phyloP scores from a whole-genome alignment of 169 alveolate genomes.

The Eimeria praecox region DNA sequence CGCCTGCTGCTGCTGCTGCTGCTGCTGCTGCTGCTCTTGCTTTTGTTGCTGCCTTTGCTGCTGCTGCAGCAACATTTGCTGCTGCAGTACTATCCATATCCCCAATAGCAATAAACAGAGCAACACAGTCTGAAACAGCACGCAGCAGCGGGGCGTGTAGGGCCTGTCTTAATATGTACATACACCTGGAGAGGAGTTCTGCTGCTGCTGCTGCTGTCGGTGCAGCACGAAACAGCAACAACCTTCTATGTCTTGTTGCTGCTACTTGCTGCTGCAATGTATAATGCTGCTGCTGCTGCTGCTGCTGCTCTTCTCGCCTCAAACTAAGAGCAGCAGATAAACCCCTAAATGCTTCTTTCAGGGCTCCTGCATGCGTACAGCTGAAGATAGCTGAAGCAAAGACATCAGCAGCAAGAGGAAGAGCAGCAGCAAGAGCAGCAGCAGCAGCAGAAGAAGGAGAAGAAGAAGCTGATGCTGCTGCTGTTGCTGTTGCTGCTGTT shows the following conservation, averaged over 20 bases:
- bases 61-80: conserved; percentile 45
- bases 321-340: conserved; percentile 28
- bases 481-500: neutral
- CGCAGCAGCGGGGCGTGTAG: conserved; percentile 54
- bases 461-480: conserved; percentile 7
- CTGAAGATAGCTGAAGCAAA: conserved; percentile 6
- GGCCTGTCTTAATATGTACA: conserved; percentile 50
- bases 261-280: conserved; percentile 30
- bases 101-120: conserved; percentile 3
- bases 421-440: conserved; percentile 20
- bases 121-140: neutral
- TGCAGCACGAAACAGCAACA: conserved; percentile 27
- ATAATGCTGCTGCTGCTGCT: conserved; percentile 14
- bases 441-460: conserved; percentile 8
- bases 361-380: conserved; percentile 45
- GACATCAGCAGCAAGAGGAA: conserved; percentile 29
- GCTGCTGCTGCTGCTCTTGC: conserved; percentile 13
- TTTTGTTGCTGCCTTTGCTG: conserved; percentile 45
- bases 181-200: conserved; percentile 25
- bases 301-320: conserved; percentile 47
- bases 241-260: neutral
- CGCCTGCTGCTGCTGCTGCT: conserved; percentile 52
- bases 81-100: conserved; percentile 16
- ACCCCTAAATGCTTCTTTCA: conserved; percentile 38
- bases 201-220: conserved; percentile 43